Evolutionary conservation across 2,329 filamentous ascomycete species (phyloP).

Genomic region (Aureobasidium sp.): DNA sequence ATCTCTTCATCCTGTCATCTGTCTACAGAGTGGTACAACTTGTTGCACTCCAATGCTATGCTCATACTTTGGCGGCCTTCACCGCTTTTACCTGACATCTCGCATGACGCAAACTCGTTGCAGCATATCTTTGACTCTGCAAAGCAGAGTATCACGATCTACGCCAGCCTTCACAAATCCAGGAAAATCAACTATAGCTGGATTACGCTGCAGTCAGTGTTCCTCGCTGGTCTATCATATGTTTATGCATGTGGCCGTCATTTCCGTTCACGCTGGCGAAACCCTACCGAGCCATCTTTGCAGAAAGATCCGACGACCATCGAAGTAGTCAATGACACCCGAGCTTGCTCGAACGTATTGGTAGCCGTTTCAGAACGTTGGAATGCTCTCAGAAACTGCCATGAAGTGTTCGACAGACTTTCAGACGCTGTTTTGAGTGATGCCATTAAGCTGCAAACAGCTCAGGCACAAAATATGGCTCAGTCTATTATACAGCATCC

Average conservation of each 20-base stretch:
- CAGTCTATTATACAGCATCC: background rate
- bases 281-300: constrained; percentile 26
- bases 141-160: constrained; percentile 45
- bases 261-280: constrained; percentile 32
- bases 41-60: constrained; percentile 49
- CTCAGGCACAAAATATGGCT: background rate
- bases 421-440: constrained; percentile 49
- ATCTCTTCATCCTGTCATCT: constrained; percentile 44
- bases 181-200: constrained; percentile 55
- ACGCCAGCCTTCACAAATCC: constrained; percentile 49
- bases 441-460: constrained; percentile 37
- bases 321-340: constrained; percentile 48
- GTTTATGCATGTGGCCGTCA: constrained; percentile 49
- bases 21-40: constrained; percentile 47
- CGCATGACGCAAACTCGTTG: constrained; percentile 23
- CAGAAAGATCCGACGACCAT: constrained; percentile 42
- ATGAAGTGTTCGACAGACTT: constrained; percentile 49
- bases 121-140: constrained; percentile 43
- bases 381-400: constrained; percentile 44
- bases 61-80: constrained; percentile 50
- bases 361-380: constrained; percentile 52
- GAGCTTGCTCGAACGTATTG: constrained; percentile 50
- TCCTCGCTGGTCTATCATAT: constrained; percentile 52
- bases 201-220: constrained; percentile 56
- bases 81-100: constrained; percentile 29